Conservation (phyloP, 2,329 filamentous ascomycete species). For the Phoma herbarum region DNA sequence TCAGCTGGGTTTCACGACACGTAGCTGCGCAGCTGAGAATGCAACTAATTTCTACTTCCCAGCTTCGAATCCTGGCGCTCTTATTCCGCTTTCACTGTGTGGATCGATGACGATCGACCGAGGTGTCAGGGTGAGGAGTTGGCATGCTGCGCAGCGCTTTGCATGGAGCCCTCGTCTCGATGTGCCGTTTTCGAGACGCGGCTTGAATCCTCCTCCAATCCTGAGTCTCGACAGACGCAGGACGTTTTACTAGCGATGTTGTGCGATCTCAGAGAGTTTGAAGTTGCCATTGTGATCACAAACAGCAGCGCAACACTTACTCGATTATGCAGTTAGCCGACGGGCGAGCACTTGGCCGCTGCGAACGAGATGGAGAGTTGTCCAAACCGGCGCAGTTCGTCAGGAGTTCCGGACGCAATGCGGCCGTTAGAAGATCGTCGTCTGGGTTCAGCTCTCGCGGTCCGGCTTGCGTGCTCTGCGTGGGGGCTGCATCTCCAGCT, state of each 20-base stretch:
- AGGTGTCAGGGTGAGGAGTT: conserved; percentile 25
- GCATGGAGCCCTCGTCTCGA: conserved; percentile 16
- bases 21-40: conserved; percentile 30
- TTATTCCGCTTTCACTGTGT: conserved; percentile 11
- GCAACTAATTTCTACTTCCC: conserved; percentile 28
- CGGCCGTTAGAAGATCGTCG: conserved; percentile 18
- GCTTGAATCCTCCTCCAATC: conserved; percentile 22
- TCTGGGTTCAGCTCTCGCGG: conserved; percentile 16
- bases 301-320: neutral
- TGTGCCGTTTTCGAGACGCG: neutral
- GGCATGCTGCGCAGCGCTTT: conserved; percentile 13
- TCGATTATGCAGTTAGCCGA: conserved; percentile 8
- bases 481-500: conserved; percentile 16
- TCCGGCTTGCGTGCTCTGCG: conserved; percentile 17
- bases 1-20: conserved; percentile 35
- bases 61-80: conserved; percentile 13
- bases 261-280: conserved; percentile 11
- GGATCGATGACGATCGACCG: conserved; percentile 26
- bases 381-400: neutral
- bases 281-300: neutral
- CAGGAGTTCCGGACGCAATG: conserved; percentile 3
- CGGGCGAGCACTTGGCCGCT: conserved; percentile 5
- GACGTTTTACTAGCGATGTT: conserved; percentile 10
- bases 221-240: conserved; percentile 1
- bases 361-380: conserved; percentile 8